Conservation (phyloP, 257 asterid genomes). For the Leonotis leonurus region DNA sequence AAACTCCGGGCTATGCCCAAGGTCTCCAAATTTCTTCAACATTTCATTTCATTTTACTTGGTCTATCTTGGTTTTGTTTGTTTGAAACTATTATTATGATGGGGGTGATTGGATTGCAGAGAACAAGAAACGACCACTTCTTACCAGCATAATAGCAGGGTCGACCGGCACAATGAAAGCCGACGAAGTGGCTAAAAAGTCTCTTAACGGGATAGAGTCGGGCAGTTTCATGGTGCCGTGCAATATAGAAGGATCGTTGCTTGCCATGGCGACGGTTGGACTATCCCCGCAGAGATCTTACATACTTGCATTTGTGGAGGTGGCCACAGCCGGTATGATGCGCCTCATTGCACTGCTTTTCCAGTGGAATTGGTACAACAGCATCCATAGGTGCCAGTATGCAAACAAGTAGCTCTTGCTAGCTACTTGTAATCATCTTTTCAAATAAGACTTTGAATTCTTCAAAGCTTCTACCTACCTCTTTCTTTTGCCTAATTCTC, state of each 20-base stretch:
- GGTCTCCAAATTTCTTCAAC: conserved; percentile 29
- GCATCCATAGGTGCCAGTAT: background rate
- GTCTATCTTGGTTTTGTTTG: background rate
- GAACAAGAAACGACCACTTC: background rate
- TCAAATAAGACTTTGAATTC: no score
- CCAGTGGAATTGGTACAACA: background rate
- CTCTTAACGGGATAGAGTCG: background rate
- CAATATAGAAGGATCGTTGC: background rate
- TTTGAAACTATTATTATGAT: background rate
- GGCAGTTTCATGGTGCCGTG: background rate
- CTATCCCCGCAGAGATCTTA: background rate
- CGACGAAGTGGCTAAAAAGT: background rate
- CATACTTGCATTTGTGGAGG: background rate
- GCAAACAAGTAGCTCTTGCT: background rate
- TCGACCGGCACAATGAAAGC: background rate
- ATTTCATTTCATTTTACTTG: no score
- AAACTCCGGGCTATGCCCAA: conserved; percentile 86
- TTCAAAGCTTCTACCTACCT: no score
- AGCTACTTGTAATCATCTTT: no score
- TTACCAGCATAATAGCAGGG: background rate
- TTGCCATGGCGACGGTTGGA: background rate
- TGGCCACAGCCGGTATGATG: background rate
- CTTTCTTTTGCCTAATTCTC: no score
- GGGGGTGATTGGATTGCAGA: background rate
- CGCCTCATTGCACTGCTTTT: background rate